phyloP scores from a whole-genome alignment of 148 eudicot genomes.

The Chenopodium formosanum region DNA sequence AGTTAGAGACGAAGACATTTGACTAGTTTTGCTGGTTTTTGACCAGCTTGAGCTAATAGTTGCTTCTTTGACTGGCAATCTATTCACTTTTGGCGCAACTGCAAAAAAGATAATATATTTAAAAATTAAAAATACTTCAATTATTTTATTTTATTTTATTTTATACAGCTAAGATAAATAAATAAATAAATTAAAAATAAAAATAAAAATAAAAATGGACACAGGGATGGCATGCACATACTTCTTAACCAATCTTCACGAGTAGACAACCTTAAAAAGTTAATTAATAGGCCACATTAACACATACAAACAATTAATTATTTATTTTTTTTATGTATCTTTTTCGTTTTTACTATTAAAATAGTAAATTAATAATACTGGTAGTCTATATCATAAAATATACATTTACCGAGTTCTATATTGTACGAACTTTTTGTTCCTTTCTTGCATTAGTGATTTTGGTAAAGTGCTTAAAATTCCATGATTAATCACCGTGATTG shows the following conservation, averaged over 20 bases:
- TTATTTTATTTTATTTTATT: too few relatives aligned
- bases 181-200: background rate
- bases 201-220: background rate
- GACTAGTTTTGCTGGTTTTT: background rate
- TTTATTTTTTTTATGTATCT: background rate
- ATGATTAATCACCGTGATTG: conserved; percentile 2
- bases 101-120: background rate
- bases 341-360: background rate
- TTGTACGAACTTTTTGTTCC: conserved; percentile 18
- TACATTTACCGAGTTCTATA: too few relatives aligned
- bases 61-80: conserved; percentile 13
- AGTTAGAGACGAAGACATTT: conserved; percentile 4
- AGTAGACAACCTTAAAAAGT: conserved; percentile 23
- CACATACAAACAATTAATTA: background rate
- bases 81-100: conserved; percentile 17
- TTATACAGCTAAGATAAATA: background rate
- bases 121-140: background rate
- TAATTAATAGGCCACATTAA: conserved; percentile 9
- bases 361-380: too few relatives aligned
- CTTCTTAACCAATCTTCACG: conserved; percentile 23
- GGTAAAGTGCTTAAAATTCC: conserved; percentile 1
- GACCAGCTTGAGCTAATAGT: background rate
- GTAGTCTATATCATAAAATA: too few relatives aligned
- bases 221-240: conserved; percentile 8
- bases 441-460: conserved; percentile 16